Base-by-base conservation (phyloP, 371 early-diverging fungal genomes). In the Zychaea mexicana region DNA sequence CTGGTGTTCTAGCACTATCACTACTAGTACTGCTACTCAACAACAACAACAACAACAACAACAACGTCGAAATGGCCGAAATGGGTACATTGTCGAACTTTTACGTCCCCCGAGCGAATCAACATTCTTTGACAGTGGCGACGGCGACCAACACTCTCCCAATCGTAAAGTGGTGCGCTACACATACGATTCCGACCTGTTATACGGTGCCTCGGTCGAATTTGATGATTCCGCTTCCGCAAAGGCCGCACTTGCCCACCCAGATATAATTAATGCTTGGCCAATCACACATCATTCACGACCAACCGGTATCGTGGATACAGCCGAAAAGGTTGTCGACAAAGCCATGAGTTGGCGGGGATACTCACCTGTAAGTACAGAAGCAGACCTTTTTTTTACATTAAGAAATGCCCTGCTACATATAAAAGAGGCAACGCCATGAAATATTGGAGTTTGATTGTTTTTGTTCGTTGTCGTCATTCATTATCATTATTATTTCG, bases 161-260 rank as follows among this genome's bases (percentile, higher is more conserved):
- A 49, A 36, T 24, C 30, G 46, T 0, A 42, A 57, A 26, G 52
- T n/a, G n/a, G n/a, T 71, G 15, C 72, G 73, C 13, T 65, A 79
- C 39, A 60, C 60, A 0, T 79, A 71, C 53, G 61, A 71, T 31
- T 74, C 74, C 2, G 68, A 65, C 45, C 27, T 79, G 1, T 59
- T 79, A 3, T 56, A 57, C 21, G 80, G 74, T 13, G 49, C 64
- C 6, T 67, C 79, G 4, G 66, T 74, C 13, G 68, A 71, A 8
- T 76, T 76, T 39, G 53, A 42, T 27, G 61, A 64, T 3, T 12
- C 49, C 2, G 53, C 53, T 1, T 39, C 60, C 13, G 77, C 77
- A 10, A 52, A 64, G n/a, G 8, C 36, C 4, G 61, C 70, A 0
- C 33, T 73, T 0, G n/a, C 47, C 4, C 54, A 65, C 21, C 58